phyloP scores from a whole-genome alignment of 768 basidiomycete species.

The Auriscalpium vulgare region DNA sequence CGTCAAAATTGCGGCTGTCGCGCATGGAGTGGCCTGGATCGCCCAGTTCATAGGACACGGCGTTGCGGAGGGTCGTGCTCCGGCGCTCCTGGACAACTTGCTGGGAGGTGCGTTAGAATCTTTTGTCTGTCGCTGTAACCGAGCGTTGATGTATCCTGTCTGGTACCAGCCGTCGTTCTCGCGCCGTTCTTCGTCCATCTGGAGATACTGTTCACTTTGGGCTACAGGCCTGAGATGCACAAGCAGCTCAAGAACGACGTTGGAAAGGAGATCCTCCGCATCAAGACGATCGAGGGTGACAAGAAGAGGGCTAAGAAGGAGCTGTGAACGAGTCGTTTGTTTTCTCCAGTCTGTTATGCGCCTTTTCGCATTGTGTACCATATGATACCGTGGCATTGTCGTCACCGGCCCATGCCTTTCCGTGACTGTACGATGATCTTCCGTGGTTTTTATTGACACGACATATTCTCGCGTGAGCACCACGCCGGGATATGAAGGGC shows the following conservation, averaged over 20 bases:
- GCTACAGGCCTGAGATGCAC: slow-evolving; percentile 74
- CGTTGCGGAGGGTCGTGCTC: slow-evolving; percentile 77
- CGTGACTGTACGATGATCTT: too few species aligned
- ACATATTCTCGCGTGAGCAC: too few species aligned
- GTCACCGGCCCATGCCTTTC: too few species aligned
- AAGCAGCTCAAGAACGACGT: slow-evolving; percentile 68
- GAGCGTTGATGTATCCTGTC: neutral
- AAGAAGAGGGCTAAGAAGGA: slow-evolving; percentile 38
- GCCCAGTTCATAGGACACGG: slow-evolving; percentile 89
- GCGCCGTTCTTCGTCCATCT: slow-evolving; percentile 96
- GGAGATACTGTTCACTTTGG: slow-evolving; percentile 76
- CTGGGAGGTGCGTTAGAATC: slow-evolving; percentile 54
- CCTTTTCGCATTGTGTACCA: too few species aligned
- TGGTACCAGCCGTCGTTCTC: slow-evolving; percentile 65
- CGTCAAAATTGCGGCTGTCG: slow-evolving; percentile 40
- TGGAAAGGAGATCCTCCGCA: slow-evolving; percentile 63
- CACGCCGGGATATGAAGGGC: too few species aligned
- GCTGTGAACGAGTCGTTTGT: slow-evolving; percentile 10
- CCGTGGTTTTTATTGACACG: too few species aligned
- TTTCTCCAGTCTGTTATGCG: too few species aligned
- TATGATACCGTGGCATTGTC: too few species aligned
- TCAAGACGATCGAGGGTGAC: slow-evolving; percentile 58
- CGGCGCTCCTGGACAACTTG: slow-evolving; percentile 84
- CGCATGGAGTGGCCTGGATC: slow-evolving; percentile 77
- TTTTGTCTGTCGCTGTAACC: too few species aligned